These are phyloP conservation scores for Fusarium secorum DNA, from an alignment of 2,329 filamentous ascomycete species.

Conservation along the genomic window DNA sequence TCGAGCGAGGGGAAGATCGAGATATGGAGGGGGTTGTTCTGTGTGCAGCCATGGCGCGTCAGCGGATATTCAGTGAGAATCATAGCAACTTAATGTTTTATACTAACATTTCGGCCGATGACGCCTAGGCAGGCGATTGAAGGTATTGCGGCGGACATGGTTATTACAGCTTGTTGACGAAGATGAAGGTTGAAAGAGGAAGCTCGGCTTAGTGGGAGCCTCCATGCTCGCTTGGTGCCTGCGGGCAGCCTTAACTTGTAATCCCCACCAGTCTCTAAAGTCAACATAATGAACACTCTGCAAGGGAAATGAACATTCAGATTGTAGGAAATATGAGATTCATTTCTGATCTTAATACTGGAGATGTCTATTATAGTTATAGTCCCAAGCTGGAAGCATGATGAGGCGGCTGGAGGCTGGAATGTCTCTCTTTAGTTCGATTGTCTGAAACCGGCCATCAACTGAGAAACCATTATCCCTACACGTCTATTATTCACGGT, in stretches of 20 bases:
- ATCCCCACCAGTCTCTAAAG: slow-evolving; percentile 22
- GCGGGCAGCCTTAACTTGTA: slow-evolving; percentile 24
- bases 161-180: slow-evolving; percentile 22
- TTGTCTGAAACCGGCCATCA: slow-evolving; percentile 33
- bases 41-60: slow-evolving; percentile 49
- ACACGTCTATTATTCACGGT: background rate
- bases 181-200: slow-evolving; percentile 28
- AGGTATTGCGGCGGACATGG: slow-evolving; percentile 70
- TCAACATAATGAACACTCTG: slow-evolving; percentile 12
- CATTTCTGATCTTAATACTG: background rate
- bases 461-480: slow-evolving; percentile 12
- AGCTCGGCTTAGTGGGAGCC: slow-evolving; percentile 29
- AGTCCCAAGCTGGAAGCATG: background rate
- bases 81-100: background rate
- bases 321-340: background rate
- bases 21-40: slow-evolving; percentile 98
- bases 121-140: slow-evolving; percentile 93
- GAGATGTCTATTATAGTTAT: background rate
- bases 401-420: slow-evolving; percentile 24
- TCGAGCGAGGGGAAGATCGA: slow-evolving; percentile 83
- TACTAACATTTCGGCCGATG: slow-evolving; percentile 86
- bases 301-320: background rate
- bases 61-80: background rate
- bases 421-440: slow-evolving; percentile 33
- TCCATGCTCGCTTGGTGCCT: slow-evolving; percentile 31